Evolutionary conservation across 148 eudicot genomes (phyloP).

Genomic region (Fagopyrum tataricum): DNA sequence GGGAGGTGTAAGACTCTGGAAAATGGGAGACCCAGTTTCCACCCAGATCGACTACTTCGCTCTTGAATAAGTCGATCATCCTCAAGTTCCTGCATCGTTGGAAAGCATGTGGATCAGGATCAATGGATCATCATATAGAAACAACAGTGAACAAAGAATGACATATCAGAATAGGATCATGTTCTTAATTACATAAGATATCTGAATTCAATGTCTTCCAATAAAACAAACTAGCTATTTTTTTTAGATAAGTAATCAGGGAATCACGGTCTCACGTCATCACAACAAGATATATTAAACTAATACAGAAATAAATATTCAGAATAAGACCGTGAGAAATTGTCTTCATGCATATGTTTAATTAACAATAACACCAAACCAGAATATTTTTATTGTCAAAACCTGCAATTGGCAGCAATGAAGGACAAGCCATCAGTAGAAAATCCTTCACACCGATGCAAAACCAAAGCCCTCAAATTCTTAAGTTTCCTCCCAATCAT

Average conservation of each 20-base stretch:
- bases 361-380: no score
- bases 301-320: no score
- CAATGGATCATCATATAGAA: background rate
- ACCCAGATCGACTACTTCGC: constrained; percentile 66
- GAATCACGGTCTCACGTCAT: no score
- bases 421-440: constrained; percentile 75
- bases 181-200: background rate
- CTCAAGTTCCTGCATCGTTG: constrained; percentile 38
- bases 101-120: background rate
- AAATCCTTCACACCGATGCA: constrained; percentile 72
- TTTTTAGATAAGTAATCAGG: no score
- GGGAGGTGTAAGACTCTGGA: constrained; percentile 69
- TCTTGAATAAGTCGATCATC: constrained; percentile 78
- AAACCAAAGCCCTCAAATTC: constrained; percentile 60
- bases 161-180: background rate
- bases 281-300: no score
- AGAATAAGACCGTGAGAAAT: no score
- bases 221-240: no score
- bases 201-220: no score
- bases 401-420: constrained; percentile 88
- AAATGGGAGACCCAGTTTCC: constrained; percentile 43
- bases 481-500: constrained; percentile 47
- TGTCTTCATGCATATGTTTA: no score
- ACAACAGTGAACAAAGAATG: background rate
- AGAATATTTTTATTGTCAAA: no score